Evolutionary conservation across 2,329 filamentous ascomycete genomes (phyloP).

Genomic region (Colletotrichum viniferum): DNA sequence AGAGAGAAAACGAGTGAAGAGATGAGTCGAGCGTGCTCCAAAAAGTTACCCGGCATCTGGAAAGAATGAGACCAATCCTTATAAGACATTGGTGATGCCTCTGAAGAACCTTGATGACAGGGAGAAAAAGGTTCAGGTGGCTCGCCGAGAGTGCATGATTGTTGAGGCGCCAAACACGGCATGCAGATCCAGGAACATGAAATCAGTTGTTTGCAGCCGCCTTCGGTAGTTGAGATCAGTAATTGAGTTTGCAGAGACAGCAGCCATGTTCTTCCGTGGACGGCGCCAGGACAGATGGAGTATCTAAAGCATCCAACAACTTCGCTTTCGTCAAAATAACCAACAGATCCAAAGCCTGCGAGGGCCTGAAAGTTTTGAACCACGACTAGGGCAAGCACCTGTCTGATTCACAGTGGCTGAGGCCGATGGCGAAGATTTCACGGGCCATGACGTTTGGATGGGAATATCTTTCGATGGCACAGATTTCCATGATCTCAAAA

Average conservation of each 20-base stretch:
- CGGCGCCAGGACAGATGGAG: not conserved
- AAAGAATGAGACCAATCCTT: not conserved
- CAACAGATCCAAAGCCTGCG: not conserved
- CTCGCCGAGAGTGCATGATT: not conserved
- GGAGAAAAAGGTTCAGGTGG: not conserved
- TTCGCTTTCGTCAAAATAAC: not conserved
- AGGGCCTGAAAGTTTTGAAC: not conserved
- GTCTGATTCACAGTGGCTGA: not conserved
- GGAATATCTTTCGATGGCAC: not conserved
- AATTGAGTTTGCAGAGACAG: not conserved
- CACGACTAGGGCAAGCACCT: not conserved
- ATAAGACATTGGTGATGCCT: not conserved
- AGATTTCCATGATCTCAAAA: not conserved
- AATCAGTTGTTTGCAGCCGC: not conserved
- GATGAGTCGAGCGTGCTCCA: not conserved
- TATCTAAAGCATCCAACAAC: not conserved
- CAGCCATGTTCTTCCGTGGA: not conserved
- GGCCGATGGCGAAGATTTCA: not conserved
- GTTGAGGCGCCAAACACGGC: not conserved
- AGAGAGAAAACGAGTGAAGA: not conserved
- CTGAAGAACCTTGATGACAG: not conserved
- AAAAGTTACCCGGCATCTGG: not conserved
- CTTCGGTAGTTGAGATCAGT: not conserved
- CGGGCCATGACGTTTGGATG: not conserved
- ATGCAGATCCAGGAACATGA: not conserved